Conservation (phyloP, 768 basidiomycete genomes). For the Rubroboletus satanas region DNA sequence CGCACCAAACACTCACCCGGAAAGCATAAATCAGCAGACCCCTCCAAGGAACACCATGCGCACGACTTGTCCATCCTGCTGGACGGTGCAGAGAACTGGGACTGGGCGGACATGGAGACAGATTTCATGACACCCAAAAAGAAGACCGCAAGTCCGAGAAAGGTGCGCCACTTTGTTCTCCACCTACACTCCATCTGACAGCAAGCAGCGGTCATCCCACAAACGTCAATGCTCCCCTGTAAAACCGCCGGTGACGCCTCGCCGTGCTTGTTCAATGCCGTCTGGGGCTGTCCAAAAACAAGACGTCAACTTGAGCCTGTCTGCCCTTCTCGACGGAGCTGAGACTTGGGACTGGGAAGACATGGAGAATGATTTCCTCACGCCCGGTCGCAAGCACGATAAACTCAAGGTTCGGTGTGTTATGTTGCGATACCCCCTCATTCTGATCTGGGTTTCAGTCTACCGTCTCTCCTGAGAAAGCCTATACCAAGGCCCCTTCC, state of each 20-base stretch:
- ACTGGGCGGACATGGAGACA: slow-evolving; percentile 56
- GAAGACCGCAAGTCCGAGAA: slow-evolving; percentile 30
- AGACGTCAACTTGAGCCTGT: slow-evolving; percentile 40
- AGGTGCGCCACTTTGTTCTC: not conserved
- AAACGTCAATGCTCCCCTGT: slow-evolving; percentile 18
- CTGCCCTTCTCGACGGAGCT: slow-evolving; percentile 54
- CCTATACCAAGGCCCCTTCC: slow-evolving; percentile 35
- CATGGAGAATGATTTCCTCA: slow-evolving; percentile 45
- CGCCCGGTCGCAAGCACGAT: slow-evolving; percentile 39
- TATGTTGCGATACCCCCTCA: not conserved
- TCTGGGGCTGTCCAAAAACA: not conserved
- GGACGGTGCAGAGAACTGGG: slow-evolving; percentile 69
- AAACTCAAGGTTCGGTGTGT: slow-evolving; percentile 19
- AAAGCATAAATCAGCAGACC: slow-evolving; percentile 7
- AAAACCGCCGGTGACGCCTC: slow-evolving; percentile 10
- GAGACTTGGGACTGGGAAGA: slow-evolving; percentile 71
- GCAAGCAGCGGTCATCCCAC: slow-evolving; percentile 8
- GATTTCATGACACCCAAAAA: slow-evolving; percentile 53
- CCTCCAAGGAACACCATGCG: slow-evolving; percentile 11
- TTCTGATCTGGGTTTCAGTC: slow-evolving; percentile 15
- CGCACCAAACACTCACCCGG: slow-evolving; percentile 20
- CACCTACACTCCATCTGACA: not conserved
- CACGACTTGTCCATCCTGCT: slow-evolving; percentile 46
- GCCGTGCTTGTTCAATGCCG: slow-evolving; percentile 10
- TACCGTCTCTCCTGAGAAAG: slow-evolving; percentile 5